Percentiles rank a stretch among this genome's conserved stretches.
Evolutionary conservation across 1,284 basidiomycete genomes (phyloP).

Genomic region (Malassezia furfur): DNA sequence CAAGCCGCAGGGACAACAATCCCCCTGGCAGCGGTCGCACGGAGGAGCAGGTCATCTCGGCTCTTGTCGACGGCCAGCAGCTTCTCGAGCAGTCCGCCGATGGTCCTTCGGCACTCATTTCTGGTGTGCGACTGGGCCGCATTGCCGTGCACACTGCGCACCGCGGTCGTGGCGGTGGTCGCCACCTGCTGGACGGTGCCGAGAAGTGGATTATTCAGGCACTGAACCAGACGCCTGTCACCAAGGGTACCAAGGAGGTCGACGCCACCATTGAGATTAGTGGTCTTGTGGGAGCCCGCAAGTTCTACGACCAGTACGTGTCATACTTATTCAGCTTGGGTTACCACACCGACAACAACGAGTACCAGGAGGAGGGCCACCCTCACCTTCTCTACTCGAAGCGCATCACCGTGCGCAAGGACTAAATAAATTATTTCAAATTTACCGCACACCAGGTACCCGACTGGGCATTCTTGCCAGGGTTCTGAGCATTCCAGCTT

Average conservation of each 20-base stretch:
- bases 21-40: conserved; percentile 12
- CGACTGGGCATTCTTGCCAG: no score
- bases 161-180: conserved; percentile 10
- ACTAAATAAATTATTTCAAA: background rate
- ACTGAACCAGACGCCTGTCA: background rate
- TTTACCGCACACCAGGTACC: no score
- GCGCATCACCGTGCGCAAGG: background rate
- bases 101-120: conserved; percentile 1
- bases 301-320: conserved; percentile 12
- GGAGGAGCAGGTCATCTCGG: background rate
- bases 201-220: conserved; percentile 10
- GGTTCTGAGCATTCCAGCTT: no score
- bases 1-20: background rate
- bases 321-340: background rate
- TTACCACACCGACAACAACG: background rate
- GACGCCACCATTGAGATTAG: conserved; percentile 6
- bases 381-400: conserved; percentile 12
- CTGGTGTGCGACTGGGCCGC: conserved; percentile 16
- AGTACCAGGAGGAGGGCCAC: conserved; percentile 15
- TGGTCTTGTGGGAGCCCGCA: conserved; percentile 3
- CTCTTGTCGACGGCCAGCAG: background rate
- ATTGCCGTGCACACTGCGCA: background rate
- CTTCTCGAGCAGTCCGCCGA: background rate
- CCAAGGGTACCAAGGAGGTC: background rate
- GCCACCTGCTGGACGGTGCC: conserved; percentile 4